A percentile compares a stretch with the other conserved stretches of the same genome.
phyloP scores from a whole-genome alignment of 2,329 filamentous ascomycete species.

The Akanthomyces muscarius region DNA sequence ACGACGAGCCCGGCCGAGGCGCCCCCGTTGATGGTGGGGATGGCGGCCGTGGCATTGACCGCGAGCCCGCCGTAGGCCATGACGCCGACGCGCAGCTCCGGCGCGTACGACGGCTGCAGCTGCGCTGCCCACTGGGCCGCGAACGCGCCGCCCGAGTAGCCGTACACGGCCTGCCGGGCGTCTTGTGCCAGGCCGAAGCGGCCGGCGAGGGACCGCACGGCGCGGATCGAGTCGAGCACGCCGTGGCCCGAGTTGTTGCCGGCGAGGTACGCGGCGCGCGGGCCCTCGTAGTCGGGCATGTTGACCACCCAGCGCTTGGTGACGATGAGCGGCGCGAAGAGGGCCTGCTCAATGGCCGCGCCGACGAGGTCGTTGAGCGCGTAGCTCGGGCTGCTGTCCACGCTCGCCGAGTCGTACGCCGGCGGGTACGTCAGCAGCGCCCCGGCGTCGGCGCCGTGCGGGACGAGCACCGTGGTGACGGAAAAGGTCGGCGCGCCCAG shows the following conservation, averaged over 20 bases:
- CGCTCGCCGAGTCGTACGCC: slow-evolving; percentile 33
- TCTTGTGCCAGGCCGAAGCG: slow-evolving; percentile 30
- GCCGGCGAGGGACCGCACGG: slow-evolving; percentile 30
- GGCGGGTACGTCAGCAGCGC: slow-evolving; percentile 36
- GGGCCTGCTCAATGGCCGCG: slow-evolving; percentile 18
- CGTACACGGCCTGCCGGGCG: slow-evolving; percentile 44
- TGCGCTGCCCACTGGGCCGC: slow-evolving; percentile 51
- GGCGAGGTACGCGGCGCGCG: slow-evolving; percentile 40
- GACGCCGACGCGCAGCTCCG: slow-evolving; percentile 46
- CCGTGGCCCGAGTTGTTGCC: slow-evolving; percentile 41
- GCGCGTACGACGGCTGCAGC: slow-evolving; percentile 48
- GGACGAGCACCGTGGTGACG: slow-evolving; percentile 33
- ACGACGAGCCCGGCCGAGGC: slow-evolving; percentile 21
- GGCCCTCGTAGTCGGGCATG: slow-evolving; percentile 45
- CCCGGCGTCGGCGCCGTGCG: slow-evolving; percentile 11
- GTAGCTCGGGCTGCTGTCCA: slow-evolving; percentile 36
- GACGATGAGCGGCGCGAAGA: slow-evolving; percentile 27
- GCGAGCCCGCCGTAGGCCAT: slow-evolving; percentile 47
- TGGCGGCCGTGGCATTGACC: slow-evolving; percentile 35
- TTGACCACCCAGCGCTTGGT: slow-evolving; percentile 40
- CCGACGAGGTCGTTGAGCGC: slow-evolving; percentile 21
- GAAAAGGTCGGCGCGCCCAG: slow-evolving; percentile 32
- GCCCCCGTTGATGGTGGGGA: slow-evolving; percentile 31
- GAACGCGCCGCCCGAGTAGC: slow-evolving; percentile 52
- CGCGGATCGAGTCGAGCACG: slow-evolving; percentile 43